phyloP scores from a whole-genome alignment of 1,284 basidiomycete species.

The Sporisorium graminicola region DNA sequence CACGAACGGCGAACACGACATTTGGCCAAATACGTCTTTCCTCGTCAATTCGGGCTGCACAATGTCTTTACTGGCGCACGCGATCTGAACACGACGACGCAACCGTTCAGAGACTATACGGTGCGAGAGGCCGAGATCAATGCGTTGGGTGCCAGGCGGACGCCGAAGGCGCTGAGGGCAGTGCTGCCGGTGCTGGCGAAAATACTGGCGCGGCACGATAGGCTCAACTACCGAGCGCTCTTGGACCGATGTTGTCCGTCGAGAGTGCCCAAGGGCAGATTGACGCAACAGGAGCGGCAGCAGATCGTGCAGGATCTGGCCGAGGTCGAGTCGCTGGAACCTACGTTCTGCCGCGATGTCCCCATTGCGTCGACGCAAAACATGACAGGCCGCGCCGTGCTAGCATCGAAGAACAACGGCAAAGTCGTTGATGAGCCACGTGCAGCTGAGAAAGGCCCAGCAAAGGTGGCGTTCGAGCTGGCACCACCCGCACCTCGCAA shows the following conservation, averaged over 20 bases:
- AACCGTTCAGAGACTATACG: conserved; percentile 74
- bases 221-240: conserved; percentile 79
- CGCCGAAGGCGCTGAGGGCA: conserved; percentile 79
- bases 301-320: conserved; percentile 77
- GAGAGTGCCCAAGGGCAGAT: conserved; percentile 73
- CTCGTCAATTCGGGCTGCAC: conserved; percentile 79
- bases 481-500: conserved; percentile 70
- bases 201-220: conserved; percentile 78
- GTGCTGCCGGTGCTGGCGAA: conserved; percentile 75
- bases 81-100: conserved; percentile 46
- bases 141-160: conserved; percentile 72
- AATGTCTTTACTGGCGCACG: conserved; percentile 73
- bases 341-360: conserved; percentile 3
- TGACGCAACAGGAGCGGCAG: conserved; percentile 73
- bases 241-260: conserved; percentile 79
- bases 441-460: background rate
- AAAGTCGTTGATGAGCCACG: conserved; percentile 6
- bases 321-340: conserved; percentile 26
- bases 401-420: conserved; percentile 1
- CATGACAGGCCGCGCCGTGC: background rate
- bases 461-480: conserved; percentile 13
- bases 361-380: conserved; percentile 4
- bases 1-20: conserved; percentile 73
- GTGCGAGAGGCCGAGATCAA: conserved; percentile 81
- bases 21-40: conserved; percentile 84